Conservation (phyloP, 768 basidiomycete genomes). For the Leucosporidium yakuticum region DNA sequence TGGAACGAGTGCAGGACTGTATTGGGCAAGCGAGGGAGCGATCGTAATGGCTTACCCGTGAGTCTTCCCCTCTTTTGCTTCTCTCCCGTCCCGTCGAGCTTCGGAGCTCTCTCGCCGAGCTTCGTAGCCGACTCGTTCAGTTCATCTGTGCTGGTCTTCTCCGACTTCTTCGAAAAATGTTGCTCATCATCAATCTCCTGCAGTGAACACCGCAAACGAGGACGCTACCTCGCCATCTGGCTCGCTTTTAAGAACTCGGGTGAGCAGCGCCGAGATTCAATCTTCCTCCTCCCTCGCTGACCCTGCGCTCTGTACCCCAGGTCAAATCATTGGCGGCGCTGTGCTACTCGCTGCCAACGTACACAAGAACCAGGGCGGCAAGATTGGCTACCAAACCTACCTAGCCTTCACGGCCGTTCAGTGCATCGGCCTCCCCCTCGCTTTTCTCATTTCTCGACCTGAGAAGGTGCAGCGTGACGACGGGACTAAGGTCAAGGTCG, state of each 20-base stretch:
- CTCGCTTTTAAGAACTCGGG: constrained; percentile 16
- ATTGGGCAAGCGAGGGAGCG: constrained; percentile 14
- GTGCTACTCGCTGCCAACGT: constrained; percentile 11
- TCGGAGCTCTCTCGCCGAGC: no score
- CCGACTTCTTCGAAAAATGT: background rate
- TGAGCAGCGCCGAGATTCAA: background rate
- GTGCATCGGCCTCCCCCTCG: constrained; percentile 1
- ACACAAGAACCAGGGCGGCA: constrained; percentile 10
- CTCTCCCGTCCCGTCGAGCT: no score
- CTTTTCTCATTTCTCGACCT: constrained; percentile 3
- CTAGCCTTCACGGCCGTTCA: constrained; percentile 13
- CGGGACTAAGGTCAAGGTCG: background rate
- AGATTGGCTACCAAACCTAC: constrained; percentile 12
- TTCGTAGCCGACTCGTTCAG: no score
- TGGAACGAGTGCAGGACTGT: constrained; percentile 2
- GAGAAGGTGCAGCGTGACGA: constrained; percentile 6
- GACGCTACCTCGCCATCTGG: constrained; percentile 8
- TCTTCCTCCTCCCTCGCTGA: background rate
- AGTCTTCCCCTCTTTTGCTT: no score
- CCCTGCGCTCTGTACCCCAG: background rate
- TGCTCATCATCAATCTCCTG: background rate
- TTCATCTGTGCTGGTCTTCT: no score
- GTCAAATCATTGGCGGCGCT: background rate
- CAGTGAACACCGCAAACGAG: constrained; percentile 6
- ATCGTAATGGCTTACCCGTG: background rate